These are phyloP conservation scores for Amanita inopinata DNA, from an alignment of 768 basidiomycete genomes.

Conservation along the genomic window DNA sequence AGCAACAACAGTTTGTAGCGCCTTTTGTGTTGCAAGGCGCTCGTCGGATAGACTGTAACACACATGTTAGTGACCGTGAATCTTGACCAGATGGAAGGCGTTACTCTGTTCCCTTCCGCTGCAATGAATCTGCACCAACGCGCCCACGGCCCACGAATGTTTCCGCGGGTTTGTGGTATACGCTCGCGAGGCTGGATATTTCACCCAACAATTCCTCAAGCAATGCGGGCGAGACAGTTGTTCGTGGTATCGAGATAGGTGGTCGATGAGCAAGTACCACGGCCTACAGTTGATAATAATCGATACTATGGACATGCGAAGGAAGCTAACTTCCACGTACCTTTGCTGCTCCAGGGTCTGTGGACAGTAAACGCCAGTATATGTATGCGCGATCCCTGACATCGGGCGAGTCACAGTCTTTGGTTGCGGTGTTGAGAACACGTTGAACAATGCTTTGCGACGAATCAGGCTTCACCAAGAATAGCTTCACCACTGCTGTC, in stretches of 20 bases:
- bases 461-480: constrained; percentile 88
- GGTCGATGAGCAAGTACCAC: constrained; percentile 90
- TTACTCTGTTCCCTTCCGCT: constrained; percentile 54
- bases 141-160: constrained; percentile 93
- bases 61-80: constrained; percentile 1
- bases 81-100: constrained; percentile 17
- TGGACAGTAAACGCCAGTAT: constrained; percentile 92
- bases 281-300: constrained; percentile 22
- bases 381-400: constrained; percentile 96
- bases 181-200: constrained; percentile 82
- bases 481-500: constrained; percentile 95
- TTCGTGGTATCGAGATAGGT: constrained; percentile 87
- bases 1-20: constrained; percentile 82
- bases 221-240: constrained; percentile 78
- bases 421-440: constrained; percentile 91
- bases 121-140: constrained; percentile 73
- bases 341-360: constrained; percentile 93
- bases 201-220: constrained; percentile 90
- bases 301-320: not conserved
- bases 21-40: constrained; percentile 64
- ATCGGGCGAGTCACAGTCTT: constrained; percentile 94
- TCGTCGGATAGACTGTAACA: constrained; percentile 50
- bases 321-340: constrained; percentile 26
- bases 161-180: constrained; percentile 95
- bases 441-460: constrained; percentile 88